Percentiles rank a stretch among this genome's conserved stretches.
Conservation (phyloP, 1,284 basidiomycete genomes). For the Mrakiaceae sp. region DNA sequence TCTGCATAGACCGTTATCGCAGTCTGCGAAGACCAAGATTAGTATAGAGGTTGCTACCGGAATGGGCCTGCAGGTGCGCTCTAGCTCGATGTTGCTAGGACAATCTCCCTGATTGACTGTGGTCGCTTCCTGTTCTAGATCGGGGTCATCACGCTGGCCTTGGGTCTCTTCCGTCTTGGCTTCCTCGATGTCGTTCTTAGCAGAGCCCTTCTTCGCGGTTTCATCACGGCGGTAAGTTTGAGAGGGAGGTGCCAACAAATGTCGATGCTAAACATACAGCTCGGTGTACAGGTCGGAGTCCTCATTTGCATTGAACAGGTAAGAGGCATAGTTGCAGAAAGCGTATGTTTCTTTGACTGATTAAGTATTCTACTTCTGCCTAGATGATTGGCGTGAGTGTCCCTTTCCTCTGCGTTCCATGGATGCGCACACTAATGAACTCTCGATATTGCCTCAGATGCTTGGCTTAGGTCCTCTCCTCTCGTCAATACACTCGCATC, state of each 20-base stretch:
- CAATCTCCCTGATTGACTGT: no score
- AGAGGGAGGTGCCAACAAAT: neutral
- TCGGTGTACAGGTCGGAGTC: conserved; percentile 23
- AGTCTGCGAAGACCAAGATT: conserved; percentile 1
- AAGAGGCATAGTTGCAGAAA: conserved; percentile 29
- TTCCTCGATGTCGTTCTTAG: conserved; percentile 93
- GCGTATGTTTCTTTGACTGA: neutral
- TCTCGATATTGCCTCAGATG: conserved; percentile 18
- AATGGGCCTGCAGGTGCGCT: conserved; percentile 64
- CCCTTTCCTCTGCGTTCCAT: no score
- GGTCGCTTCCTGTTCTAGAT: conserved; percentile 39
- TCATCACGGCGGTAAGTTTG: conserved; percentile 49
- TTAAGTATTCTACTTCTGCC: no score
- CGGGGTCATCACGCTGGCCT: conserved; percentile 72
- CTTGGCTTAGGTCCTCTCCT: conserved; percentile 59
- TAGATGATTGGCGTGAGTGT: conserved; percentile 24
- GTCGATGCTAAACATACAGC: neutral
- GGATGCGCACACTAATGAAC: no score
- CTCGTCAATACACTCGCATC: conserved; percentile 42
- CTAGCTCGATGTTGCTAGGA: neutral
- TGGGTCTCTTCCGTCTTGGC: conserved; percentile 79
- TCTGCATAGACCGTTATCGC: neutral
- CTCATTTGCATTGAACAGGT: conserved; percentile 57
- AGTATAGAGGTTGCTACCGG: conserved; percentile 47
- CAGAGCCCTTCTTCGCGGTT: conserved; percentile 69